phyloP scores from a whole-genome alignment of 106 monocot genomes.

The Dioscorea dumetorum region DNA sequence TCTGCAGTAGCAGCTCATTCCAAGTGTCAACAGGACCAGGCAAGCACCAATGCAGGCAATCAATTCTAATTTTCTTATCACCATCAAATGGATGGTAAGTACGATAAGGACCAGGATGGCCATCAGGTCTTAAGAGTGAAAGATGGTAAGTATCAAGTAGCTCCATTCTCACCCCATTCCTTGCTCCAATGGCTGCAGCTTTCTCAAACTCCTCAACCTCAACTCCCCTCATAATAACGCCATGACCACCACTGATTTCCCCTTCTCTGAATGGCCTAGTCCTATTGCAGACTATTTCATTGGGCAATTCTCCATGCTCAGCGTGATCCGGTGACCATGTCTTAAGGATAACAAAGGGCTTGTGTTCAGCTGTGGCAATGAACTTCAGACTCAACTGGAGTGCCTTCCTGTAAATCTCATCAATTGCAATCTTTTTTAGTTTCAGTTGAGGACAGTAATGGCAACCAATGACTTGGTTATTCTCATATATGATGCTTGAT shows the following conservation, averaged over 20 bases:
- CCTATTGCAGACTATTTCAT: conserved; percentile 48
- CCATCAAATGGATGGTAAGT: conserved; percentile 41
- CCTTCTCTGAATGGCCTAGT: conserved; percentile 36
- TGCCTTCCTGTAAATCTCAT: conserved; percentile 25
- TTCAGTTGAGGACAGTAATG: conserved; percentile 33
- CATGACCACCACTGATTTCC: conserved; percentile 26
- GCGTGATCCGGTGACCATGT: conserved; percentile 70
- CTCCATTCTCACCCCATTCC: no score
- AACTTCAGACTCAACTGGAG: conserved; percentile 26
- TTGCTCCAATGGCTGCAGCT: no score
- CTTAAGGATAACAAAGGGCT: conserved; percentile 42
- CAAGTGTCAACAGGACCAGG: conserved; percentile 33
- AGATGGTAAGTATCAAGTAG: conserved; percentile 16
- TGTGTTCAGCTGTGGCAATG: conserved; percentile 26
- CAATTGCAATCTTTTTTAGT: conserved; percentile 27
- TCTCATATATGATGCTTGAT: no score
- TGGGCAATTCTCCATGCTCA: conserved; percentile 59
- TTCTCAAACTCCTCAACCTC: no score
- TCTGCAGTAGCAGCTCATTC: conserved; percentile 24
- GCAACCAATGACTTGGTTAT: conserved; percentile 20
- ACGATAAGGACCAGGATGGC: conserved; percentile 56
- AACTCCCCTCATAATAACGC: conserved; percentile 9
- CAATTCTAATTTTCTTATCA: conserved; percentile 23
- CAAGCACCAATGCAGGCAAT: conserved; percentile 39
- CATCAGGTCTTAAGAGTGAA: conserved; percentile 53